These are phyloP conservation scores for Dorcoceras hygrometricum DNA, from an alignment of 257 asterid genomes.

Conservation along the genomic window DNA sequence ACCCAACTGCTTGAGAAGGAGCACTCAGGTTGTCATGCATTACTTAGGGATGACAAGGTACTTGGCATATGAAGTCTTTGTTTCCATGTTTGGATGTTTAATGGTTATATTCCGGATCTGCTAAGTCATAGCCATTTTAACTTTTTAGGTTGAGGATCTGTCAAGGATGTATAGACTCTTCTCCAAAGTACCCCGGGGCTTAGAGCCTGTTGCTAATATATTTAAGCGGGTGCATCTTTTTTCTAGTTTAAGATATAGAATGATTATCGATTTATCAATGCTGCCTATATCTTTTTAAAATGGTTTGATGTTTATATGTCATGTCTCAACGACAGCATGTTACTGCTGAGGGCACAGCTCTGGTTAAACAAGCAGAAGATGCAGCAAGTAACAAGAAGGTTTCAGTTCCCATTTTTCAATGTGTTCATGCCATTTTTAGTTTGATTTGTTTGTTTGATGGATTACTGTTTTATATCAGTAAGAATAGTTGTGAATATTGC, in stretches of 20 bases:
- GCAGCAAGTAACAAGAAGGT: slow-evolving; percentile 96
- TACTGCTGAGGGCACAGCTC: slow-evolving; percentile 89
- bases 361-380: slow-evolving; percentile 98
- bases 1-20: slow-evolving; percentile 94
- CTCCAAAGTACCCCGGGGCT: slow-evolving; percentile 77
- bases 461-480: slow-evolving; percentile 8
- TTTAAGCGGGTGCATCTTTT: slow-evolving; percentile 71
- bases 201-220: slow-evolving; percentile 78
- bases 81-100: slow-evolving; percentile 18
- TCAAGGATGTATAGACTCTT: slow-evolving; percentile 98
- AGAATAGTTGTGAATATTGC: not conserved
- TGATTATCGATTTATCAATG: slow-evolving; percentile 6
- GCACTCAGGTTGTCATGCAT: slow-evolving; percentile 95
- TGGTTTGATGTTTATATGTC: slow-evolving; percentile 10
- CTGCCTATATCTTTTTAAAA: slow-evolving; percentile 14
- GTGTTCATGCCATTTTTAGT: not conserved
- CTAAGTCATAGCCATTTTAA: slow-evolving; percentile 17
- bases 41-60: slow-evolving; percentile 98
- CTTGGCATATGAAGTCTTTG: slow-evolving; percentile 8
- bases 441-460: not conserved
- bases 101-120: slow-evolving; percentile 11
- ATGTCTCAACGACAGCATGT: slow-evolving; percentile 67
- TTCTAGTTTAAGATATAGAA: slow-evolving; percentile 15
- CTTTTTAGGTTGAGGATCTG: slow-evolving; percentile 73
- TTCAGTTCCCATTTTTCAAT: not conserved